phyloP scores from a whole-genome alignment of 192 early-diverging fungal genomes.

The Coemansia sp. region DNA sequence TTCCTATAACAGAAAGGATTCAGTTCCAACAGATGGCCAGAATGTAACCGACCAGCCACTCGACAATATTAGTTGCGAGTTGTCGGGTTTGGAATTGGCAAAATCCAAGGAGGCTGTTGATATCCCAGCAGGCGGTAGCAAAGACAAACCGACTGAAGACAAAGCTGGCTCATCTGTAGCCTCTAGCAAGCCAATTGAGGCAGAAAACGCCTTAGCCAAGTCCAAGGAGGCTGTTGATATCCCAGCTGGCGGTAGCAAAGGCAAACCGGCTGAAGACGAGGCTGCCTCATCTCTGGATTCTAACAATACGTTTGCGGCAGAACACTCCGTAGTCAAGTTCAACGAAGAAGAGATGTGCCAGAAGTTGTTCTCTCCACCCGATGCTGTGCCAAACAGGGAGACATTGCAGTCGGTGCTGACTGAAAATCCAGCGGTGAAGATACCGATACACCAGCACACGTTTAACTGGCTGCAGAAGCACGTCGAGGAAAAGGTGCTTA shows the following conservation, averaged over 20 bases:
- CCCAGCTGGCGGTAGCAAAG: neutral
- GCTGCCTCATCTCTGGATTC: conserved; percentile 12
- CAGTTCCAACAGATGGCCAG: neutral
- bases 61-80: no score
- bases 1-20: neutral
- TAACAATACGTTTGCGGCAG: conserved; percentile 2
- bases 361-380: conserved; percentile 16
- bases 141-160: no score
- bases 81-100: no score
- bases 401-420: conserved; percentile 10
- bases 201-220: neutral
- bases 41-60: no score
- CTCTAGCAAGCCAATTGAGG: conserved; percentile 15
- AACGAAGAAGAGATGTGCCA: conserved; percentile 29
- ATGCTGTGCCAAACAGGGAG: conserved; percentile 6
- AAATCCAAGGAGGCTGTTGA: neutral
- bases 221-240: neutral
- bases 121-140: neutral
- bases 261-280: no score
- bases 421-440: conserved; percentile 8
- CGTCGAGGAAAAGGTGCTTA: conserved; percentile 10
- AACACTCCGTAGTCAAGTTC: neutral
- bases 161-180: conserved; percentile 3
- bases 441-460: conserved; percentile 25
- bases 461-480: conserved; percentile 16